Evolutionary conservation across 2,329 filamentous ascomycete species (phyloP).

Genomic region (Neonectria ditissima): DNA sequence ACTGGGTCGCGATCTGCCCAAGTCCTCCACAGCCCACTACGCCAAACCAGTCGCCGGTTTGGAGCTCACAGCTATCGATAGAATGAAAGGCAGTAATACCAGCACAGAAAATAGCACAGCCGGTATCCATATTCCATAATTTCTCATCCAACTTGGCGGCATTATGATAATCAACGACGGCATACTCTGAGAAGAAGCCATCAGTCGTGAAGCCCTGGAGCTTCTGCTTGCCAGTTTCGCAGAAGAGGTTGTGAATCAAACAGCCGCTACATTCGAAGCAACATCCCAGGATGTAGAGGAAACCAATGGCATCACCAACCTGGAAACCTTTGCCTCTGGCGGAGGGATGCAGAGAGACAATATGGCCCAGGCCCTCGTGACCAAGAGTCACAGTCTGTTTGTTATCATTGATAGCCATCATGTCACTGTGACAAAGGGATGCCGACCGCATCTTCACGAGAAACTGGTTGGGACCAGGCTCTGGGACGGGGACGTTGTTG

Average conservation of each 20-base stretch:
- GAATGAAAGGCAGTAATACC: constrained; percentile 60
- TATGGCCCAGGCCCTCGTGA: constrained; percentile 60
- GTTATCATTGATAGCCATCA: constrained; percentile 37
- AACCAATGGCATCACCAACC: constrained; percentile 58
- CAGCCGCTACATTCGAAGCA: constrained; percentile 62
- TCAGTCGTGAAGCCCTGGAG: constrained; percentile 57
- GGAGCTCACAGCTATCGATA: constrained; percentile 52
- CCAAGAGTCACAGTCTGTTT: constrained; percentile 47
- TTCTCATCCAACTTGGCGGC: constrained; percentile 54
- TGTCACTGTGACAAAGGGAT: constrained; percentile 51
- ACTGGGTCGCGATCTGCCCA: constrained; percentile 60
- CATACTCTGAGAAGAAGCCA: constrained; percentile 62
- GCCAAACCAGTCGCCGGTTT: constrained; percentile 54
- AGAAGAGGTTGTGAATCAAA: constrained; percentile 56
- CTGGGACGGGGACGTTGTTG: constrained; percentile 58
- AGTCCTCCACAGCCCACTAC: constrained; percentile 59
- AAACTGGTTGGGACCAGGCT: constrained; percentile 55
- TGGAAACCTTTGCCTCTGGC: constrained; percentile 54
- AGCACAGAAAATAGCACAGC: constrained; percentile 61
- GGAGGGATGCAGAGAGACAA: constrained; percentile 52
- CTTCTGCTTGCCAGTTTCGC: constrained; percentile 51
- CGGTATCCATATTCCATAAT: constrained; percentile 36
- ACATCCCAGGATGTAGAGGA: constrained; percentile 58
- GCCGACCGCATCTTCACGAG: constrained; percentile 52
- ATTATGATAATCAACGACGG: constrained; percentile 58